phyloP scores from a whole-genome alignment of 73 alveolate species.

The Blepharisma japonicum region DNA sequence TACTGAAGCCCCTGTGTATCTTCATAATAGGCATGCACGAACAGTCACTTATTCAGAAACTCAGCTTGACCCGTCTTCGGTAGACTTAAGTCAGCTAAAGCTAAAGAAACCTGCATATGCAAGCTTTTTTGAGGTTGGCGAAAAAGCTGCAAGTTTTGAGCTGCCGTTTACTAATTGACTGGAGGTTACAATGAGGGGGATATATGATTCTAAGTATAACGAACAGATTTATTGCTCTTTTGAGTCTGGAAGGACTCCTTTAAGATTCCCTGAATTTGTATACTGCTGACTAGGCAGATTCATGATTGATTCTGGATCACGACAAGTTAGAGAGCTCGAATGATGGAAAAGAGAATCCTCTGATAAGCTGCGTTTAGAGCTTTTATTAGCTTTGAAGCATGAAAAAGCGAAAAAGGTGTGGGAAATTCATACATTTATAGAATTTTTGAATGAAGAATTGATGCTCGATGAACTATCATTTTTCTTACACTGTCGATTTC shows the following conservation, averaged over 20 bases:
- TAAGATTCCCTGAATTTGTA: slow-evolving; percentile 71
- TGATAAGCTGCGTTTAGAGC: slow-evolving; percentile 56
- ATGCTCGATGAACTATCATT: slow-evolving; percentile 66
- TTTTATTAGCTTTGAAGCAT: slow-evolving; percentile 53
- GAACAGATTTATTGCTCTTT: slow-evolving; percentile 58
- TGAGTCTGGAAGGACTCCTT: slow-evolving; percentile 35
- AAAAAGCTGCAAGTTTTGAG: neutral
- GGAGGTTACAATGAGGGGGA: slow-evolving; percentile 66
- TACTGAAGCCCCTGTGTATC: neutral
- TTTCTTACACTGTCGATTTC: slow-evolving; percentile 64
- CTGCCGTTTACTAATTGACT: slow-evolving; percentile 26
- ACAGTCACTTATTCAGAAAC: neutral
- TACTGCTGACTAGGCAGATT: slow-evolving; percentile 74
- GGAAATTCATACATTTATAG: slow-evolving; percentile 73
- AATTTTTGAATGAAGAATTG: slow-evolving; percentile 65
- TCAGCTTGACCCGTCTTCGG: neutral
- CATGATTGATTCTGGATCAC: slow-evolving; percentile 51
- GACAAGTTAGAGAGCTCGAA: slow-evolving; percentile 55
- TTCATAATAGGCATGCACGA: neutral
- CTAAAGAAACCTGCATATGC: neutral
- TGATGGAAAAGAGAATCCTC: slow-evolving; percentile 55
- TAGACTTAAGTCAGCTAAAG: neutral
- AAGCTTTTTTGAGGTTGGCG: neutral
- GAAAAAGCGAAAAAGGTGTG: slow-evolving; percentile 52
- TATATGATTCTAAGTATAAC: slow-evolving; percentile 71